Evolutionary conservation across 805 yeast species (phyloP).

Genomic region (Candida tibetensis): DNA sequence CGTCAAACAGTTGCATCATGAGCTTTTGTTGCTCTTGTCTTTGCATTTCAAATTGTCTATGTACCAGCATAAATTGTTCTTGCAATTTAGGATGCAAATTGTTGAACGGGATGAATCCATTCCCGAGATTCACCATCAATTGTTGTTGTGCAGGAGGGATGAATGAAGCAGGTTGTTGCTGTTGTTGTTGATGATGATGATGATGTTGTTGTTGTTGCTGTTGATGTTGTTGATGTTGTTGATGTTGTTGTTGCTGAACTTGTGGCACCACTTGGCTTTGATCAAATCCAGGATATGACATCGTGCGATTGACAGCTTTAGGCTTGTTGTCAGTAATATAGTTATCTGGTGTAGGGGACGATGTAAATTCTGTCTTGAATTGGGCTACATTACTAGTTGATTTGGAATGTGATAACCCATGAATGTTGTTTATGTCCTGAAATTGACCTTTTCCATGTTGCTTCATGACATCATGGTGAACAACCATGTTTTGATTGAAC

Average conservation of each 20-base stretch:
- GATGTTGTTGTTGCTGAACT: background rate
- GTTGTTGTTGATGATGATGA: conserved; percentile 4
- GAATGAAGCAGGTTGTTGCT: conserved; percentile 3
- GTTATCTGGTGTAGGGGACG: background rate
- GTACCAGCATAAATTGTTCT: conserved; percentile 17
- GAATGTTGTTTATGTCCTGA: background rate
- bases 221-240: background rate
- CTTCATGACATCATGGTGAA: conserved; percentile 8
- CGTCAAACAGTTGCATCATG: conserved; percentile 1
- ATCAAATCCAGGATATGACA: background rate
- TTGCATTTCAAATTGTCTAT: conserved; percentile 17
- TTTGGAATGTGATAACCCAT: conserved; percentile 7
- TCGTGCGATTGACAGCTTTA: background rate
- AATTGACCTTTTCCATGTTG: background rate
- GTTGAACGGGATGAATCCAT: conserved; percentile 18
- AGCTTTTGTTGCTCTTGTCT: conserved; percentile 11
- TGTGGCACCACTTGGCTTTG: background rate
- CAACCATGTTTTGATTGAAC: conserved; percentile 14
- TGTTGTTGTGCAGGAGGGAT: conserved; percentile 10
- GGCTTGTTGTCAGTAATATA: background rate
- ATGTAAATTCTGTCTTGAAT: conserved; percentile 1
- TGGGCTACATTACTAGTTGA: conserved; percentile 17
- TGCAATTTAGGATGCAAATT: conserved; percentile 18
- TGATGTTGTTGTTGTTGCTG: background rate
- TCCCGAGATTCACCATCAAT: conserved; percentile 20